Base-by-base conservation (phyloP, 495 filamentous ascomycete genomes). In the Aspergillus kassunensis region DNA sequence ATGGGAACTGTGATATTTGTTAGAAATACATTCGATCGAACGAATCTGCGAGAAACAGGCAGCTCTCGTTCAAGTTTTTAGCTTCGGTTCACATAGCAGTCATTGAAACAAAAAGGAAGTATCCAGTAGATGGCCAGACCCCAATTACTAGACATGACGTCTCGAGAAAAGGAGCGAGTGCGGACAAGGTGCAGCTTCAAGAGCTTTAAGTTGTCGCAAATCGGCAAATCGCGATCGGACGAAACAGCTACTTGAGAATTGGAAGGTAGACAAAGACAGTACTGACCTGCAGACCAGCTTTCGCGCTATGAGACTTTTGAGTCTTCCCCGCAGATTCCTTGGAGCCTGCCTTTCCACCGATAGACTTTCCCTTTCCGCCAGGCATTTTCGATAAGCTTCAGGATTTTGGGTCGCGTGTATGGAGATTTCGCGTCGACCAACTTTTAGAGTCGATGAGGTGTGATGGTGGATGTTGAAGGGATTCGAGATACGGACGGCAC, bases 231-330 rank as follows among this genome's bases (percentile, higher is more conserved):
- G 45, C 20, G 44, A 30, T 53, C 29, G 19, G 13, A 36, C 9
- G 44, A 24, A 43, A 34, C 24, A 18, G 35, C 34, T 39, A 19
- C 16, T 13, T 21, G n/a, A 25, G 34, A 34, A 21, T 23, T 35
- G n/a, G 19, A n/a, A 29, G 15, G 37, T 21, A 53, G 39, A 27
- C 39, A 41, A 44, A 36, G 54, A 53, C 30, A 34, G 37, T 64
- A 83, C 93, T 81, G 77, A 98, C 93, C 87, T 98, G 93, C 64
- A 98, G 81, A 71, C 93, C 93, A 72, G 93, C 93, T 74, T 97
- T 95, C 62, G 90, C 90, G 61, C 92, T 97, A 78, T 98, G 93
- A 64, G 91, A 96, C 76, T 97, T 92, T 72, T 97, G 91, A 62
- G 89, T 87, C 79, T 97, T 96, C 69, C 81, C 79, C 62, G 79